Evolutionary conservation across 495 filamentous ascomycete genomes (phyloP), one percentile per base, ranked within the genome.

Genomic region (Chaetomium tenue): DNA sequence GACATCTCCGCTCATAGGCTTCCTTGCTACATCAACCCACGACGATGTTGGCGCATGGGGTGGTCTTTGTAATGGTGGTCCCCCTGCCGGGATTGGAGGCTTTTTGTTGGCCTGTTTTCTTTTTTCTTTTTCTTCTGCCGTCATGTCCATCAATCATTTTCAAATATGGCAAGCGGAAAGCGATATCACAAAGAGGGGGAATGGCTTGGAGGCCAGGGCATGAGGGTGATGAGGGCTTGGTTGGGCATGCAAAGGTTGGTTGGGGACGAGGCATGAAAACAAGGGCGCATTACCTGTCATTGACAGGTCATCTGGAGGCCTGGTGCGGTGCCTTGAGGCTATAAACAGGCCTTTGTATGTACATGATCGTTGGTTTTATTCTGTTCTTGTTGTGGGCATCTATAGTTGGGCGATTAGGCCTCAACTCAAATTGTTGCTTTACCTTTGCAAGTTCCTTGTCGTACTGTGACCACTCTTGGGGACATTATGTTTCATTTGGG

Each of bases 381-480:
- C 9, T 55, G 3, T 33, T 37, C 15, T 22, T 37, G 52, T n/a
- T 28, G 1, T 37, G 37, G 52, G 15, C 5, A 54, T 33, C 28
- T 15, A n/a, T n/a, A 26, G 4, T 28, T 9, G 16, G 22, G 33
- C 7, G 23, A 7, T 44, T 7, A 15, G 33, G 23, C 0, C 15
- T 58, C 39, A 58, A 44, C 26, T 58, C 56, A 46, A 13, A 26
- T 26, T 28, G 40, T 25, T 28, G 44, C 18, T 50, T 50, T 50
- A 15, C 16, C 40, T 44, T 16, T 9, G 9, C 33, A 8, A 12
- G 33, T 37, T 37, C 33, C 5, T 12, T 37, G 33, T 7, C 33
- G 11, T 37, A 8, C 33, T 37, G 6, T 1, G 33, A 37, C 33
- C 33, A 37, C 33, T 1, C 5, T 8, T 37, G 1, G 33, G 8